Percentiles rank a stretch among this genome's conserved stretches.
phyloP scores from a whole-genome alignment of 176 grass and related monocot species.

The maize (Zea mays) region Zm-B73-REFERENCE-NAM-5.0 NC_050096.1:33863501-33864000 shows the following conservation, averaged over 20 bases:
- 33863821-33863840: background rate
- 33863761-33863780: background rate
- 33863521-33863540: background rate
- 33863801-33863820: background rate
- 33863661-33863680: background rate
- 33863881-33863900: background rate
- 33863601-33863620: background rate
- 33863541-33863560: background rate
- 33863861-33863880: background rate
- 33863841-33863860: background rate
- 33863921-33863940: constrained; percentile 42
- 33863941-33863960: background rate
- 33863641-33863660: constrained; percentile 6
- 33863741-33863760: constrained; percentile 2
- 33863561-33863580: background rate
- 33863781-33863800: constrained; percentile 1
- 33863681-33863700: background rate
- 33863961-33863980: background rate
- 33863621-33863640: background rate
- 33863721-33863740: constrained; percentile 6
- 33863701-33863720: constrained; percentile 37
- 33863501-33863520: background rate
- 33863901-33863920: constrained; percentile 39
- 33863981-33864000: background rate
- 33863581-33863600: background rate